A percentile compares a stretch with the other conserved stretches of the same genome.
Evolutionary conservation across 2,329 filamentous ascomycete genomes (phyloP).

Genomic region (Monosporascus sp.): DNA sequence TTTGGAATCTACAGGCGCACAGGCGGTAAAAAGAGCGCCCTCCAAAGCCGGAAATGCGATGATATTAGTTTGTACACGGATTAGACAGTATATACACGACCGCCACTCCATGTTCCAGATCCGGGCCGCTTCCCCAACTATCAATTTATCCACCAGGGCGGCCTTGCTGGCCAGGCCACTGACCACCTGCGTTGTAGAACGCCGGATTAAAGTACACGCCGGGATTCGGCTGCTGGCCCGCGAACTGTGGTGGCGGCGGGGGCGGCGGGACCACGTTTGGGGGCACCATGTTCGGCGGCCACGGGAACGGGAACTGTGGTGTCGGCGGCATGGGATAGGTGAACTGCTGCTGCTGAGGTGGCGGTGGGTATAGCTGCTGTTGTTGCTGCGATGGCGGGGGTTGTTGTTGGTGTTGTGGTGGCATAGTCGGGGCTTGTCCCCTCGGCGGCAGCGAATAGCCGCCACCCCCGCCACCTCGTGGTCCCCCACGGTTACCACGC

Average conservation of each 20-base stretch:
- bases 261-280: slow-evolving; percentile 29
- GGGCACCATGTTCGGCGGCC: slow-evolving; percentile 31
- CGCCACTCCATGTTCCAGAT: too few species aligned
- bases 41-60: too few species aligned
- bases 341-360: slow-evolving; percentile 18
- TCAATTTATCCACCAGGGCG: slow-evolving; percentile 12
- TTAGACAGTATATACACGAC: too few species aligned
- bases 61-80: too few species aligned
- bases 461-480: slow-evolving; percentile 28
- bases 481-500: slow-evolving; percentile 34
- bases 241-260: slow-evolving; percentile 39
- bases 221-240: slow-evolving; percentile 26
- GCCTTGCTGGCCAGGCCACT: slow-evolving; percentile 27
- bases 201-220: slow-evolving; percentile 53
- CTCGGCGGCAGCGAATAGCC: slow-evolving; percentile 36
- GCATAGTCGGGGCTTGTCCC: slow-evolving; percentile 11
- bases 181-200: slow-evolving; percentile 30
- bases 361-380: slow-evolving; percentile 20
- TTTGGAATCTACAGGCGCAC: too few species aligned
- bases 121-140: too few species aligned
- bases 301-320: slow-evolving; percentile 39
- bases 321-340: slow-evolving; percentile 27
- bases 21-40: too few species aligned
- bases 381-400: slow-evolving; percentile 29
- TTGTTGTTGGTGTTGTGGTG: slow-evolving; percentile 30